A percentile compares a stretch with the other conserved stretches of the same genome.
phyloP scores from a whole-genome alignment of 2,329 filamentous ascomycete genomes.

The Fusarium beomiforme region DNA sequence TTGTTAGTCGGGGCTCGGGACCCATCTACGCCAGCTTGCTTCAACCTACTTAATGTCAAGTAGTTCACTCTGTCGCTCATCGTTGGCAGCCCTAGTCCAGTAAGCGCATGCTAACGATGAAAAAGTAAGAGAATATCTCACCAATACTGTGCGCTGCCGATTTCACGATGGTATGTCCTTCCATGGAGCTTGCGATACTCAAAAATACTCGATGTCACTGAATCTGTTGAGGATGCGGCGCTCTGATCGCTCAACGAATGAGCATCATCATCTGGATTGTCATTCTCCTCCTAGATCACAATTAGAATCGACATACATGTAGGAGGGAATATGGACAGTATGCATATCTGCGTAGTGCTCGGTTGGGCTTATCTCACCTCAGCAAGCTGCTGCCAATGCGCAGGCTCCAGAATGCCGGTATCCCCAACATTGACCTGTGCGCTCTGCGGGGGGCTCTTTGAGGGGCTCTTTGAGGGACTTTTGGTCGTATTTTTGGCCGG shows the following conservation, averaged over 20 bases:
- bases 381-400: conserved; percentile 17
- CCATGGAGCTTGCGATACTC: conserved; percentile 20
- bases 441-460: conserved; percentile 9
- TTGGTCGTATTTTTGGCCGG: not conserved
- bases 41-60: conserved; percentile 6
- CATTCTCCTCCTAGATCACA: not conserved
- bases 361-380: not conserved
- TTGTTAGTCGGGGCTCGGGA: too few species aligned
- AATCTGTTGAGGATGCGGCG: conserved; percentile 3
- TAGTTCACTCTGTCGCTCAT: conserved; percentile 8
- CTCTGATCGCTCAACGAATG: conserved; percentile 3
- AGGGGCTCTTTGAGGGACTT: not conserved
- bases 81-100: not conserved
- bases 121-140: not conserved
- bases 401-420: not conserved
- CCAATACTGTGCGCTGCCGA: conserved; percentile 17
- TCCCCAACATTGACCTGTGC: not conserved
- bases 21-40: too few species aligned
- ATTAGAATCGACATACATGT: not conserved
- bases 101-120: not conserved
- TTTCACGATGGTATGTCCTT: conserved; percentile 12
- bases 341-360: not conserved
- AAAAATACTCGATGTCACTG: conserved; percentile 6
- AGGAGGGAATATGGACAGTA: not conserved
- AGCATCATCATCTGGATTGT: not conserved